Evolutionary conservation across 1,284 basidiomycete genomes (phyloP).

Genomic region (Laetiporus sulphureus): DNA sequence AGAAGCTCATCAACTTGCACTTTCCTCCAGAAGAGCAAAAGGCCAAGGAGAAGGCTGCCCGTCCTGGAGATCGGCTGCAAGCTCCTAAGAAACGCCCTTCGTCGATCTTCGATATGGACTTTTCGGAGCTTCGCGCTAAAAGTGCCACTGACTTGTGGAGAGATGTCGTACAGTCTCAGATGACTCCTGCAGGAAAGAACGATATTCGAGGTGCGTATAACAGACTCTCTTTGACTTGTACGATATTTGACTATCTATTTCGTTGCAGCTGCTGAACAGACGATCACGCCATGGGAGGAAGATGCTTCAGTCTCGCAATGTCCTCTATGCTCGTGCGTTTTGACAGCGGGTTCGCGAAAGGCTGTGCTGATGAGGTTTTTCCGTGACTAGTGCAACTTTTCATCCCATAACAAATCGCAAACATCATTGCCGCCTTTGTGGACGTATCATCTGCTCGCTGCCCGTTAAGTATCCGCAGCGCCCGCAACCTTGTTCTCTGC

Average conservation of each 20-base stretch:
- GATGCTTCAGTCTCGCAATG: conserved; percentile 75
- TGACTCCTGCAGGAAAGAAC: conserved; percentile 35
- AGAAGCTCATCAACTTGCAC: conserved; percentile 81
- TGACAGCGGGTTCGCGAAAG: background rate
- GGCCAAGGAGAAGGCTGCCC: conserved; percentile 19
- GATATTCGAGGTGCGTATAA: conserved; percentile 50
- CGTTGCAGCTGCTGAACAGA: conserved; percentile 72
- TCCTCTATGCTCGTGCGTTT: conserved; percentile 76
- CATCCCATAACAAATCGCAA: conserved; percentile 89
- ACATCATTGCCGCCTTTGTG: conserved; percentile 95
- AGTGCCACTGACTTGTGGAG: conserved; percentile 60
- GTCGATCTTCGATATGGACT: conserved; percentile 61
- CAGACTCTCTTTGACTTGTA: background rate
- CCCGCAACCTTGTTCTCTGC: conserved; percentile 61
- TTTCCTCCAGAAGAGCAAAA: conserved; percentile 45
- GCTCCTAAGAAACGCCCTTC: conserved; percentile 41
- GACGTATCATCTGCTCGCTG: conserved; percentile 87
- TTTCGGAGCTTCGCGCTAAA: conserved; percentile 45
- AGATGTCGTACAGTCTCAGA: conserved; percentile 41
- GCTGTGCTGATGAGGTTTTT: background rate
- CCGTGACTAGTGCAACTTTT: conserved; percentile 57
- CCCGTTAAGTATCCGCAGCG: conserved; percentile 73
- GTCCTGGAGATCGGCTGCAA: conserved; percentile 9
- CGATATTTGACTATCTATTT: background rate
- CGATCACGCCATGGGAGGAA: conserved; percentile 93